phyloP scores from a whole-genome alignment of 768 basidiomycete genomes.

The Boletus tomentosulus region DNA sequence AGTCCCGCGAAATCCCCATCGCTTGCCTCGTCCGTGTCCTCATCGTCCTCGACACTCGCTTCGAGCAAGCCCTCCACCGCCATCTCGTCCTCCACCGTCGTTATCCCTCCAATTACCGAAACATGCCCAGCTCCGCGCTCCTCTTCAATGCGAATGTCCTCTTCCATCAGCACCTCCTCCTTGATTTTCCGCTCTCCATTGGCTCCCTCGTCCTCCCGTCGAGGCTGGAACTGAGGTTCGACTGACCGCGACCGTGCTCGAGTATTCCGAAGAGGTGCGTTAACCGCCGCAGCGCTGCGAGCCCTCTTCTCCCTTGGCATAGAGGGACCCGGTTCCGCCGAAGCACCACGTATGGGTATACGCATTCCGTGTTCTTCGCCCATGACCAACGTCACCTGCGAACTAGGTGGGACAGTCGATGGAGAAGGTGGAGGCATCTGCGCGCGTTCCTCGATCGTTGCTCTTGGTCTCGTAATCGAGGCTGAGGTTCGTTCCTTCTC shows the following conservation, averaged over 20 bases:
- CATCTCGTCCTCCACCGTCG: constrained; percentile 15
- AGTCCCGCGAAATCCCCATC: neutral
- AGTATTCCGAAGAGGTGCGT: constrained; percentile 16
- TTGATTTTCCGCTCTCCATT: constrained; percentile 9
- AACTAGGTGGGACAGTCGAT: constrained; percentile 1
- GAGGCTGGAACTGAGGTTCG: constrained; percentile 5
- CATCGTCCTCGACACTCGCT: neutral
- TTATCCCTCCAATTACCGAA: neutral
- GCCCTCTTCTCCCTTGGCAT: neutral
- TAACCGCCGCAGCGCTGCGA: neutral
- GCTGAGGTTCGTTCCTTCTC: neutral
- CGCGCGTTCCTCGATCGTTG: neutral
- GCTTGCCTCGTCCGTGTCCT: neutral
- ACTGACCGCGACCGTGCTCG: constrained; percentile 22
- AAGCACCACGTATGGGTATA: constrained; percentile 7
- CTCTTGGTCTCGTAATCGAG: neutral
- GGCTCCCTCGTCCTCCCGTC: neutral
- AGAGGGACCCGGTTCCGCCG: constrained; percentile 14
- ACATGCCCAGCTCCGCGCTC: neutral
- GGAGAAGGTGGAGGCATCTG: neutral
- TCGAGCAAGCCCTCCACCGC: constrained; percentile 23
- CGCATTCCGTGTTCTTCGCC: constrained; percentile 1
- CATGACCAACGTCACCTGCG: constrained; percentile 9
- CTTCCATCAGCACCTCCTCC: constrained; percentile 6
- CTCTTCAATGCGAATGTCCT: constrained; percentile 2